Conservation (phyloP, 2,329 filamentous ascomycete species). For the Neospermospora avenae region DNA sequence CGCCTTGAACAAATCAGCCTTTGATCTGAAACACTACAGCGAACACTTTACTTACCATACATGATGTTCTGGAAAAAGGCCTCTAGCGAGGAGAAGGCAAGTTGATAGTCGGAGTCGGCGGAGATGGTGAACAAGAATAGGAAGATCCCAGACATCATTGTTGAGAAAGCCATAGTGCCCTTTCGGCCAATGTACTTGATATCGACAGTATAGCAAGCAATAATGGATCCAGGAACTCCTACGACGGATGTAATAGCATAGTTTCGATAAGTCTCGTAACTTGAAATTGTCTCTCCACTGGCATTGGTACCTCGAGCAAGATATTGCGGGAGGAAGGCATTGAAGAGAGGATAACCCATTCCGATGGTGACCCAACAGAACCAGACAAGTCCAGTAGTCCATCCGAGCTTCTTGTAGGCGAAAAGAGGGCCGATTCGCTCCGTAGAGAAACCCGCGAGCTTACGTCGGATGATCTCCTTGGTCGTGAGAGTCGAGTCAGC, state of each 20-base stretch:
- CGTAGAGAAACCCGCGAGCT: constrained; percentile 63
- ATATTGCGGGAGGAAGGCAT: constrained; percentile 86
- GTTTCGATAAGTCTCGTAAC: constrained; percentile 64
- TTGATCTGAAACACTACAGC: background rate
- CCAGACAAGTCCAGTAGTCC: constrained; percentile 60
- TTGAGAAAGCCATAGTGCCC: constrained; percentile 67
- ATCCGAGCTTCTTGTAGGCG: constrained; percentile 48
- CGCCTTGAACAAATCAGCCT: constrained; percentile 42
- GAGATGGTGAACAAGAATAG: constrained; percentile 64
- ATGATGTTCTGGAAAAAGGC: constrained; percentile 74
- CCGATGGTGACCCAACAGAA: constrained; percentile 81
- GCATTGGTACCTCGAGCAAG: constrained; percentile 55
- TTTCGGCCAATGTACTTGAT: constrained; percentile 65
- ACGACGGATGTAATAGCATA: constrained; percentile 77
- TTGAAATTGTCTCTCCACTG: constrained; percentile 37
- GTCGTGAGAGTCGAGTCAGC: constrained; percentile 15
- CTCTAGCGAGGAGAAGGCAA: constrained; percentile 64
- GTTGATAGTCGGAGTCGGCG: constrained; percentile 53
- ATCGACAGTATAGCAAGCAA: constrained; percentile 71
- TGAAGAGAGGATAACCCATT: constrained; percentile 85
- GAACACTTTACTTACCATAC: constrained; percentile 43
- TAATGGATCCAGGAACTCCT: constrained; percentile 72
- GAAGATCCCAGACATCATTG: constrained; percentile 65
- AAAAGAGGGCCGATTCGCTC: constrained; percentile 67
- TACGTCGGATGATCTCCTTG: constrained; percentile 33